Percentiles rank a stretch among this genome's conserved stretches.
Conservation (phyloP, 2,329 filamentous ascomycete genomes). For the Byssothecium circinans region DNA sequence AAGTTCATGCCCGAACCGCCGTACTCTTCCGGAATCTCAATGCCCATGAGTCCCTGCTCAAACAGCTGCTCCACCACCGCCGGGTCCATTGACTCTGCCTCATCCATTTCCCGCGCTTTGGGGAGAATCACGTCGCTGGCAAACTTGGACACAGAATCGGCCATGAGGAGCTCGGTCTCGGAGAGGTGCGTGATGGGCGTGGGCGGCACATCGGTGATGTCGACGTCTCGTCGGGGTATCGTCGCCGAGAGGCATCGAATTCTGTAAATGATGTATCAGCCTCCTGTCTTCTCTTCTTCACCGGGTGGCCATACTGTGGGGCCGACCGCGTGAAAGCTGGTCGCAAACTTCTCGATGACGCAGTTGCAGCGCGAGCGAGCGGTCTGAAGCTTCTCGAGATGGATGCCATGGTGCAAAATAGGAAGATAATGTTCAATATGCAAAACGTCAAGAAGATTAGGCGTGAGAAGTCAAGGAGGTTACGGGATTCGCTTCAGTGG, state of each 20-base stretch:
- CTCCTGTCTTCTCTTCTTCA: conserved; percentile 1
- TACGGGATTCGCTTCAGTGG: neutral
- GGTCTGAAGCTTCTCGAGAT: conserved; percentile 35
- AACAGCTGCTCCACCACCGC: conserved; percentile 87
- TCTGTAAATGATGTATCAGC: conserved; percentile 16
- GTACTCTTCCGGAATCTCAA: conserved; percentile 97
- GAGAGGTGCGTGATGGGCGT: conserved; percentile 93
- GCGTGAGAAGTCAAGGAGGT: conserved; percentile 2
- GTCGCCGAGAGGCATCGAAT: conserved; percentile 49
- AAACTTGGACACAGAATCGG: conserved; percentile 87
- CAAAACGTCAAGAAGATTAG: conserved; percentile 1
- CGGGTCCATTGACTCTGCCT: conserved; percentile 91
- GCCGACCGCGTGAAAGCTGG: conserved; percentile 31
- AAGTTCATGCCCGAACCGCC: conserved; percentile 99
- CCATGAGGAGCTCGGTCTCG: conserved; percentile 86
- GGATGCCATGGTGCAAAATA: conserved; percentile 28
- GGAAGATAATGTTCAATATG: neutral
- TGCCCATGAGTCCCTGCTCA: conserved; percentile 94
- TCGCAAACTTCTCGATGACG: conserved; percentile 29
- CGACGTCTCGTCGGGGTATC: conserved; percentile 41
- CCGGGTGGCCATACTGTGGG: conserved; percentile 30
- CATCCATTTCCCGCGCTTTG: conserved; percentile 95
- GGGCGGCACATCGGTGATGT: conserved; percentile 74
- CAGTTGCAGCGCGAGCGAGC: conserved; percentile 31
- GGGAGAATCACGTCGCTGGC: conserved; percentile 86